Evolutionary conservation across 331 rosid genomes (phyloP), one percentile per base, ranked within the genome.

Genomic region (Rhamnella rubrinervis): DNA sequence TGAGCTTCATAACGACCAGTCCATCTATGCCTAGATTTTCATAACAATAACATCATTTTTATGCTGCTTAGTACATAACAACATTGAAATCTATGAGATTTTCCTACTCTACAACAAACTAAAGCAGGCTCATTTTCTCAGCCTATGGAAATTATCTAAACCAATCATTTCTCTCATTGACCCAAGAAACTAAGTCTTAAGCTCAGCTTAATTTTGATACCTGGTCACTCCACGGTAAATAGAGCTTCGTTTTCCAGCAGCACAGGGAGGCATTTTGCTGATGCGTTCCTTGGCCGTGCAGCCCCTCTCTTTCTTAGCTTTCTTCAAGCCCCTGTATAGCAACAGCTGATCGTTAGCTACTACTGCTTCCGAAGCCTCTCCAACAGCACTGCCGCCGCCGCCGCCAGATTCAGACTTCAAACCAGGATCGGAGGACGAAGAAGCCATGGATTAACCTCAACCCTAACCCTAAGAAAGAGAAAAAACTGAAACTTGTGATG

Each of bases 1-100:
- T 95, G 99, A 61, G 99, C 99, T 75, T 95, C 99, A 64, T 95
- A 95, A 49, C 98, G 98, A 68, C 98, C 98, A 8, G 98, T 95
- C 98, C 98, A 95, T 77, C 99, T 91, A 95, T 95, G 99, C 85
- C 99, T 95, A 72, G 56, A 50, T 61, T 71, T 81, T 67, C 81
- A 50, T 40, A 76, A 56, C 23, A 40, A 31, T 31, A 4, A 31
- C 55, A 49, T 12, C 55, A 49, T 49, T 18, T 18, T 49, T 49
- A 49, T 11, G 6, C 55, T 49, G 16, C 55, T 49, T 5, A 49
- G n/a, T 11, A 15, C 55, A 14, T 49, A 49, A 49, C 14, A 49
- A 15, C 5, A 55, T 19, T 56, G 5, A 53, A 52, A 60, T 41
- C 15, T 49, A 49, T 14, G 18, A 49, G 18, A 49, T 49, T 49